Conservation (phyloP, 441 rosid species). For the Populus tomentosa region DNA sequence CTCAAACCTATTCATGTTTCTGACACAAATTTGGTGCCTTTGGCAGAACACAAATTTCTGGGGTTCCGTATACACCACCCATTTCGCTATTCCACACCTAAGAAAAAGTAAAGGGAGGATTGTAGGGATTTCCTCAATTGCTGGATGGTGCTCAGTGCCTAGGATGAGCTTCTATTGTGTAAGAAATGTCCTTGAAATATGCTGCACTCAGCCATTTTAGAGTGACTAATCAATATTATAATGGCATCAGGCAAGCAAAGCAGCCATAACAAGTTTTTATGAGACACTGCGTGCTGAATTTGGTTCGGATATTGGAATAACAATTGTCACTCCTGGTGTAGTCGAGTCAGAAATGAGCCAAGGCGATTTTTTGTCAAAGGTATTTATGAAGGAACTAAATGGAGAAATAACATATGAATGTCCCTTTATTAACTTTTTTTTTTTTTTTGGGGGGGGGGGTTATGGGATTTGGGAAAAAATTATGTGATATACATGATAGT, state of each 20-base stretch:
- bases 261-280: slow-evolving; percentile 41
- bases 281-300: slow-evolving; percentile 47
- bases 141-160: slow-evolving; percentile 27
- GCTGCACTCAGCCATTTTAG: not conserved
- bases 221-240: not conserved
- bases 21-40: not conserved
- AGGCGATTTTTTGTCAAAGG: slow-evolving; percentile 9
- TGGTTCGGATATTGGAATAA: slow-evolving; percentile 38
- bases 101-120: slow-evolving; percentile 36
- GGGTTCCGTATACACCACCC: slow-evolving; percentile 33
- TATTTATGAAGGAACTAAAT: not conserved
- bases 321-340: slow-evolving; percentile 45
- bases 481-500: too few species aligned
- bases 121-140: slow-evolving; percentile 26
- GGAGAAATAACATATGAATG: too few species aligned
- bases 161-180: slow-evolving; percentile 28
- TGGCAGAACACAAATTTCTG: slow-evolving; percentile 40
- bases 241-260: slow-evolving; percentile 48
- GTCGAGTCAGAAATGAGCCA: slow-evolving; percentile 35
- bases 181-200: slow-evolving; percentile 3
- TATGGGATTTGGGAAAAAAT: too few species aligned
- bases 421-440: too few species aligned
- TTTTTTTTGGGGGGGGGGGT: too few species aligned
- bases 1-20: not conserved
- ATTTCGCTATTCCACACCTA: slow-evolving; percentile 32